Evolutionary conservation across 345 rosid genomes (phyloP).

Genomic region (Citropsis articulata): DNA sequence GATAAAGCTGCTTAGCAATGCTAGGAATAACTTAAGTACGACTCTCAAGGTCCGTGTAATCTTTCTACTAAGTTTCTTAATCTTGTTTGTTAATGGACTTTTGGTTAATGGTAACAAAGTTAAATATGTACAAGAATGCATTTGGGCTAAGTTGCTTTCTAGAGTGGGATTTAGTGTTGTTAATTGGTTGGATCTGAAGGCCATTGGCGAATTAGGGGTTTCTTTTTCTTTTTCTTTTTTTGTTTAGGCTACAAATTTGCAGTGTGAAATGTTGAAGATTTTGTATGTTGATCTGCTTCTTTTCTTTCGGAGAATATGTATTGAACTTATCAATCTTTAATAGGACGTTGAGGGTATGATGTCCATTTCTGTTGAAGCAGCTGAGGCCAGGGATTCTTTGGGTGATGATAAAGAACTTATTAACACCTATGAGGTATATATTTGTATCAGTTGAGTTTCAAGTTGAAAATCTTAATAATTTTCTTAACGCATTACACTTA

Average conservation of each 20-base stretch:
- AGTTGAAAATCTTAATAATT: neutral
- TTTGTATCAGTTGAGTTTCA: constrained; percentile 1
- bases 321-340: constrained; percentile 17
- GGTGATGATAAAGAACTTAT: constrained; percentile 94
- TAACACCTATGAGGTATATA: constrained; percentile 85
- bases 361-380: constrained; percentile 98
- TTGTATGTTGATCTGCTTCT: constrained; percentile 11
- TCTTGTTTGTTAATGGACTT: neutral
- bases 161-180: neutral
- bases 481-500: neutral
- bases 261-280: constrained; percentile 10
- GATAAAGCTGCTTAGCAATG: constrained; percentile 94
- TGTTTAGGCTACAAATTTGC: neutral
- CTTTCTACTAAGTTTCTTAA: neutral
- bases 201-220: neutral
- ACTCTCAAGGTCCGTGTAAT: constrained; percentile 67
- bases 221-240: too few relatives aligned
- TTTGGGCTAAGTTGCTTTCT: neutral
- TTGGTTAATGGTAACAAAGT: too few relatives aligned
- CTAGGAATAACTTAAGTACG: constrained; percentile 84
- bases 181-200: neutral
- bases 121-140: neutral
- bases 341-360: constrained; percentile 99
- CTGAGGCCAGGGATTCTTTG: constrained; percentile 87
- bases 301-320: neutral